Conservation (phyloP, 306 rosid genomes). For the Cucumis melo region DNA sequence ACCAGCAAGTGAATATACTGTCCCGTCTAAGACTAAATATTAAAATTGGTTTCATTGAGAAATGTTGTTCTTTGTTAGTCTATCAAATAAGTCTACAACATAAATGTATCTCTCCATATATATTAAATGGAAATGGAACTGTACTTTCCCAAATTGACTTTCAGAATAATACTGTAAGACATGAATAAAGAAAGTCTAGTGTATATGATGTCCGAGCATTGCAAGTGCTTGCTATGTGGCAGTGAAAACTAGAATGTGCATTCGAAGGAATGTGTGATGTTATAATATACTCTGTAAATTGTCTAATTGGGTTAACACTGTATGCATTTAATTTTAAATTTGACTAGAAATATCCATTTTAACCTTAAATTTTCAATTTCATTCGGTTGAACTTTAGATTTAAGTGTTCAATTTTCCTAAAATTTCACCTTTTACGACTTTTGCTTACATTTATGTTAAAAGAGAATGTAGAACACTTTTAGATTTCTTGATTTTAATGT, state of each 20-base stretch:
- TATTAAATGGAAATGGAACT: not conserved
- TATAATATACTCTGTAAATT: no score
- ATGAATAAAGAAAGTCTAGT: no score
- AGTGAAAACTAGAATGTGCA: not conserved
- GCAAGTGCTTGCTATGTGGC: not conserved
- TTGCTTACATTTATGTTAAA: no score
- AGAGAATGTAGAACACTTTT: not conserved
- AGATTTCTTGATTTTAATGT: no score
- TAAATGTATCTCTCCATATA: not conserved
- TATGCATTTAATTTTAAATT: no score
- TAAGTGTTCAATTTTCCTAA: not conserved
- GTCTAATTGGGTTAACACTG: not conserved
- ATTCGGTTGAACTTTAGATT: not conserved
- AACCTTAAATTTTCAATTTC: no score
- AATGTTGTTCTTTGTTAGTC: not conserved
- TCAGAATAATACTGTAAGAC: not conserved
- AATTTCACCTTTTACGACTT: no score
- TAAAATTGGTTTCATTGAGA: not conserved
- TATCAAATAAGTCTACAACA: not conserved
- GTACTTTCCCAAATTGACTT: not conserved
- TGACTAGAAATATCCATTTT: not conserved
- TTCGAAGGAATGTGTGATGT: not conserved
- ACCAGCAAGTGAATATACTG: not conserved
- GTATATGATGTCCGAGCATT: not conserved
- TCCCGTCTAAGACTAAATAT: not conserved